phyloP scores from a whole-genome alignment of 345 rosid genomes.

The Salix caprea region DNA sequence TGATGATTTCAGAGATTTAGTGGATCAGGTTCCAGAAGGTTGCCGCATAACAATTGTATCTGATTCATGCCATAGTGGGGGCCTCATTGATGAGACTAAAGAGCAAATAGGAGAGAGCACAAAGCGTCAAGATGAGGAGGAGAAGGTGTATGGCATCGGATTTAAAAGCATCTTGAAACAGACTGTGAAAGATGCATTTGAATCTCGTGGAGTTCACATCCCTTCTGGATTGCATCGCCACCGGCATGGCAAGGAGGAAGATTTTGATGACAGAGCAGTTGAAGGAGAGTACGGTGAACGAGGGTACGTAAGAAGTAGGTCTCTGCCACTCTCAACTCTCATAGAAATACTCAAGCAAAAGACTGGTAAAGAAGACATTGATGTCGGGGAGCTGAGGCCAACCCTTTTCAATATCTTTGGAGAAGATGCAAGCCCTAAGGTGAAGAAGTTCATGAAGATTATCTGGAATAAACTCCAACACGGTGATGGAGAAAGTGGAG shows the following conservation, averaged over 20 bases:
- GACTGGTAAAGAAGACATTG: slow-evolving; percentile 73
- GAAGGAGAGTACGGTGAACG: slow-evolving; percentile 34
- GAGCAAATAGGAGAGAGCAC: slow-evolving; percentile 97
- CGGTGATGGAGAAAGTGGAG: slow-evolving; percentile 34
- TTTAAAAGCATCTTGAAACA: slow-evolving; percentile 49
- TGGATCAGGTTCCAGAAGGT: slow-evolving; percentile 63
- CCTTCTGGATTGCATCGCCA: slow-evolving; percentile 45
- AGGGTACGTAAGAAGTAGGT: slow-evolving; percentile 50
- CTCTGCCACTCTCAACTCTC: slow-evolving; percentile 78
- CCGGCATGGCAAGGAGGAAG: slow-evolving; percentile 37
- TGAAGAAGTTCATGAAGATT: slow-evolving; percentile 93
- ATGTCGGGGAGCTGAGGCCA: slow-evolving; percentile 82
- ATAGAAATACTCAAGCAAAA: slow-evolving; percentile 83
- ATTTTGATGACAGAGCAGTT: slow-evolving; percentile 29
- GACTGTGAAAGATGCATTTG: slow-evolving; percentile 45
- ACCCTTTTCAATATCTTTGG: slow-evolving; percentile 78
- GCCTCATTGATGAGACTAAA: slow-evolving; percentile 84
- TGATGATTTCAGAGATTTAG: slow-evolving; percentile 85
- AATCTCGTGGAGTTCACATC: slow-evolving; percentile 57
- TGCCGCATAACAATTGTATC: slow-evolving; percentile 68
- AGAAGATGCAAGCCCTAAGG: slow-evolving; percentile 85
- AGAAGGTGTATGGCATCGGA: slow-evolving; percentile 37
- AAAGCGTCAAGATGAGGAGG: slow-evolving; percentile 29
- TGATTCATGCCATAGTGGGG: slow-evolving; percentile 96
- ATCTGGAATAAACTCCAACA: slow-evolving; percentile 54